Evolutionary conservation across 805 yeast genomes (phyloP), one percentile per base, ranked within the genome.

Genomic region (Cyberlindnera xylosilytica): DNA sequence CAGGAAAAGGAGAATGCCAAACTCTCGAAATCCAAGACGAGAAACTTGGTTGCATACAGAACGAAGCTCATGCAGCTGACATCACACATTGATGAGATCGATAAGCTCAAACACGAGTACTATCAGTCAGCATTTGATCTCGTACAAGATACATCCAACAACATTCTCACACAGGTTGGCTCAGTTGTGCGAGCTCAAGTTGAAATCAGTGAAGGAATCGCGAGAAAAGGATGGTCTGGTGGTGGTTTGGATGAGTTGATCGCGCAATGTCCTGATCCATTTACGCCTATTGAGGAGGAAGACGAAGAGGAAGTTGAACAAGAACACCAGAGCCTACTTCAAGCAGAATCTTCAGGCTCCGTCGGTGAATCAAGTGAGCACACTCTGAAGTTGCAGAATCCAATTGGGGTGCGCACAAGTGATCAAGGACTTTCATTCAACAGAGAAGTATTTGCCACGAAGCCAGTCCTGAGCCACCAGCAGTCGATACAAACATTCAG

Each of bases 171-270:
- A 16, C 69, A 72, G 39, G 72, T 87, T 2, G 83, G 87, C 1
- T 72, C 83, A 1, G 68, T 84, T 5, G 81, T 87, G 2, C 67
- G 87, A 38, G 90, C 93, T 2, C 91, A 88, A 58, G 78, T 88
- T 15, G 93, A 87, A 53, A 78, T 87, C 16, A 79, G 78, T 52
- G 95, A 86, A 54, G 82, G 84, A 20, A 78, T 88, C 18, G 95
- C 95, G 0, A 71, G 79, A 43, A 88, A 88, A 57, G 93, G 95
- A 4, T 82, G 89, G 87, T 74, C 83, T 4, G 96, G 95, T 12
- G 93, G 91, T 20, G 96, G 96, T 0, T 64, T 88, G 26, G 96
- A 87, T 56, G 81, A 75, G 20, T 64, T 85, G 40, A 65, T 85
- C 19, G 68, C 78, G 2, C 68, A 73, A 26, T 79, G 86, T 29